phyloP scores from a whole-genome alignment of 1,139 yeast genomes.

The Hanseniaspora gamundiae region DNA sequence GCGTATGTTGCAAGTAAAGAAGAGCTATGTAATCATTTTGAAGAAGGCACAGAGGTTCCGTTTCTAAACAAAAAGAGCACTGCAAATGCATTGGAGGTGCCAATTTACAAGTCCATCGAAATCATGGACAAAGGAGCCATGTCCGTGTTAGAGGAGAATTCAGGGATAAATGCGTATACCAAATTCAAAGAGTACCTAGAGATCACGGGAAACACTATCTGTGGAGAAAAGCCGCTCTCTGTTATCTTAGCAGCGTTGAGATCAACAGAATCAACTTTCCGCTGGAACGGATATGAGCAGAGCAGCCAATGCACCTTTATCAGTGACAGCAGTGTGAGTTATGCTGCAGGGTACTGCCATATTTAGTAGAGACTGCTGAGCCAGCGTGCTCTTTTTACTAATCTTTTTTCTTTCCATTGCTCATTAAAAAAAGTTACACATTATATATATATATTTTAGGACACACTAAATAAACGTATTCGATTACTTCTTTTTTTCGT shows the following conservation, averaged over 20 bases:
- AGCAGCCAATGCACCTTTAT: conserved; percentile 42
- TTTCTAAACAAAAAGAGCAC: conserved; percentile 15
- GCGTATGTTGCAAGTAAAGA: conserved; percentile 31
- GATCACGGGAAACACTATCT: conserved; percentile 74
- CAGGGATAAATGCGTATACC: conserved; percentile 25
- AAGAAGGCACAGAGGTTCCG: conserved; percentile 19
- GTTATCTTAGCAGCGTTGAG: conserved; percentile 35
- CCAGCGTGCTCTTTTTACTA: too few relatives aligned
- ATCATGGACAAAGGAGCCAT: conserved; percentile 58
- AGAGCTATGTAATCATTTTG: conserved; percentile 16
- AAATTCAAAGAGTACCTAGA: conserved; percentile 60
- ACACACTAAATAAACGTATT: too few relatives aligned
- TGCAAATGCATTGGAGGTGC: conserved; percentile 23
- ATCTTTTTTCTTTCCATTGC: too few relatives aligned
- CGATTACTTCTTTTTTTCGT: conserved; percentile 20
- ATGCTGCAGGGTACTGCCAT: conserved; percentile 69
- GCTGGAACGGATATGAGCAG: conserved; percentile 79
- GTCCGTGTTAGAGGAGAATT: conserved; percentile 45
- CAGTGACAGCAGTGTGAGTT: conserved; percentile 74
- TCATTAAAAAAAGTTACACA: too few relatives aligned
- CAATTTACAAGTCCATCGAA: conserved; percentile 64
- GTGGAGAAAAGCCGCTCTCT: conserved; percentile 81
- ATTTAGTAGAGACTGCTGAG: conserved; percentile 1
- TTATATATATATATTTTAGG: too few relatives aligned
- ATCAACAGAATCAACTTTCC: conserved; percentile 27